Evolutionary conservation across 768 basidiomycete species (phyloP).

Genomic region (Pholiota conissans): DNA sequence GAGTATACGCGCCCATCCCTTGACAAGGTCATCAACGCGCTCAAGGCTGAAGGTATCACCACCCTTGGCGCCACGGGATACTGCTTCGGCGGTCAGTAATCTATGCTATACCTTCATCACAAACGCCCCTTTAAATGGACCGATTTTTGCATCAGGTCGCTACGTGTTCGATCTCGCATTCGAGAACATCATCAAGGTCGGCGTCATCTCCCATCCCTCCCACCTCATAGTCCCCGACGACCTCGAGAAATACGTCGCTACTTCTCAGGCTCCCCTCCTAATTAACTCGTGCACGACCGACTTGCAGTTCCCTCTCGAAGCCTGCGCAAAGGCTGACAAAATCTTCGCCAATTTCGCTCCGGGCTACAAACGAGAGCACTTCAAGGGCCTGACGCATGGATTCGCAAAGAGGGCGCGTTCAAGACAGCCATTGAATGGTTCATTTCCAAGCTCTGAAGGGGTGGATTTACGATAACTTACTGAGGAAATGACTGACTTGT

Average conservation of each 20-base stretch:
- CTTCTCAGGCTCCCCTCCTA: constrained; percentile 55
- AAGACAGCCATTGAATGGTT: constrained; percentile 58
- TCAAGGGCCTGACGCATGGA: constrained; percentile 49
- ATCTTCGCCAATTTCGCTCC: constrained; percentile 49
- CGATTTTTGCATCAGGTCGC: constrained; percentile 40
- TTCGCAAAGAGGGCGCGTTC: constrained; percentile 70
- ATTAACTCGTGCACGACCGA: constrained; percentile 67
- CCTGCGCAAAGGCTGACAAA: constrained; percentile 45
- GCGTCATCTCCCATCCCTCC: constrained; percentile 60
- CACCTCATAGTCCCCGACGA: constrained; percentile 59
- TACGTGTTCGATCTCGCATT: constrained; percentile 65
- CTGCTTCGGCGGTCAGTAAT: constrained; percentile 61
- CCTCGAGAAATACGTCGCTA: constrained; percentile 54
- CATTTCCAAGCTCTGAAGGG: constrained; percentile 22
- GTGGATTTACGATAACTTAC: too few species aligned
- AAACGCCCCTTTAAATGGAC: too few species aligned
- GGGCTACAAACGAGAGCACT: constrained; percentile 52
- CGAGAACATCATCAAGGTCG: constrained; percentile 48
- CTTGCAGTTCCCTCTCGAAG: constrained; percentile 45
- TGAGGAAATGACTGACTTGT: too few species aligned
- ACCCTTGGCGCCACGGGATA: constrained; percentile 63
- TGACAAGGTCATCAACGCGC: constrained; percentile 54
- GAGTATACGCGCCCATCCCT: constrained; percentile 45
- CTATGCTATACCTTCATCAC: neutral
- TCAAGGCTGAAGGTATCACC: constrained; percentile 61